A percentile compares a stretch with the other conserved stretches of the same genome.
Conservation (phyloP, 768 basidiomycete species). For the Clitopilus passeckerianus region DNA sequence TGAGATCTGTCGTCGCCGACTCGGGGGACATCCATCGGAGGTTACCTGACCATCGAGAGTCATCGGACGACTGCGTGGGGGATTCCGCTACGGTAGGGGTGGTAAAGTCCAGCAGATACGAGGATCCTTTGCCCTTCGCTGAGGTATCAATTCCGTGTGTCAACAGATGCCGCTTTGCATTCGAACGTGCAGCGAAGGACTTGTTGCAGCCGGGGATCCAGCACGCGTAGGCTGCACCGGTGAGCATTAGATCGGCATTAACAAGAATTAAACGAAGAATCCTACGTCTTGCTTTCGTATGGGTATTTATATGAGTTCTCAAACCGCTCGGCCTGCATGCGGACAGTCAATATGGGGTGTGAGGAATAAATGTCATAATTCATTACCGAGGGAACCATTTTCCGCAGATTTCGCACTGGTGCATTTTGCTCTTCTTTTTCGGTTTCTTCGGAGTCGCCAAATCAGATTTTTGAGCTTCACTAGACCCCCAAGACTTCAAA, state of each 20-base stretch:
- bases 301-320: conserved; percentile 54
- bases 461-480: background rate
- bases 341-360: background rate
- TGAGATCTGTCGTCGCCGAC: background rate
- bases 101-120: conserved; percentile 34
- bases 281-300: conserved; percentile 49
- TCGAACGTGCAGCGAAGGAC: conserved; percentile 73
- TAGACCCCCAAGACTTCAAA: background rate
- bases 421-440: conserved; percentile 53
- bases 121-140: conserved; percentile 4
- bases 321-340: conserved; percentile 45
- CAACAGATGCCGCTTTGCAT: conserved; percentile 74
- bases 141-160: conserved; percentile 54
- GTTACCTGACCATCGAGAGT: conserved; percentile 19
- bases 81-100: conserved; percentile 27
- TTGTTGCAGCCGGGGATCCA: conserved; percentile 56
- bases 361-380: conserved; percentile 1
- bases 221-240: conserved; percentile 43
- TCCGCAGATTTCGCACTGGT: conserved; percentile 41
- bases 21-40: conserved; percentile 37
- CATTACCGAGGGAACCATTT: conserved; percentile 46
- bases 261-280: conserved; percentile 4
- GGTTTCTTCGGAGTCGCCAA: background rate
- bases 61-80: conserved; percentile 5
- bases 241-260: background rate